Evolutionary conservation across 2,329 filamentous ascomycete genomes (phyloP), one percentile per base, ranked within the genome.

Genomic region (Cercospora sp.): DNA sequence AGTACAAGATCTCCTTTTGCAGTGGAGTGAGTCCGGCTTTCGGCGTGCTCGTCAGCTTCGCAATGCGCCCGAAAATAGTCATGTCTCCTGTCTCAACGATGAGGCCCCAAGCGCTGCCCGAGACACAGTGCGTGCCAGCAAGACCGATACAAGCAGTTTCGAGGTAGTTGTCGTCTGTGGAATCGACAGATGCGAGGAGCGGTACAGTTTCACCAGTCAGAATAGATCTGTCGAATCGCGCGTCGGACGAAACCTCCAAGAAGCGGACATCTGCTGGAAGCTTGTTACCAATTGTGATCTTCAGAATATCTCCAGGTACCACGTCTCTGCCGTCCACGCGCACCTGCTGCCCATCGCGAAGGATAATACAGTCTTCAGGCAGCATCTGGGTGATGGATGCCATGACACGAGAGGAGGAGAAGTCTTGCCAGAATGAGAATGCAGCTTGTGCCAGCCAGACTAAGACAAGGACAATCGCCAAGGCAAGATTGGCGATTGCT

Each of bases 361-460:
- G 79, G 7, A 91, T 83, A 28, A 89, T 81, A 73, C 89, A 92
- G 67, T 88, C 84, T 72, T 92, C 90, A 0, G 91, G 91, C n/a
- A 94, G 83, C 90, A 94, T 91, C 18, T 86, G 89, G 59, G 89
- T 91, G 76, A 94, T 94, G 0, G 90, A 92, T 18, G 88, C 87
- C 91, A 94, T 94, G 65, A 93, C 90, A 89, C 83, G 1, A 87
- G 67, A 90, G 0, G 90, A 91, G 2, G 90, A 92, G 87, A 90
- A 94, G 76, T 94, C 91, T 70, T 83, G 81, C 78, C 80, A 83
- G 80, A 93, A 93, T 2, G 82, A 86, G 69, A 84, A 84, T 1
- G 75, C 77, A 45, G 83, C 83, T 66, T 84, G 82, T n/a, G 81
- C 79, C 61, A 83, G 69, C 89, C 91, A 94, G 7, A 94, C 90